phyloP scores from a whole-genome alignment of 2,329 filamentous ascomycete species.

The Sporothrix brunneoviolacea region DNA sequence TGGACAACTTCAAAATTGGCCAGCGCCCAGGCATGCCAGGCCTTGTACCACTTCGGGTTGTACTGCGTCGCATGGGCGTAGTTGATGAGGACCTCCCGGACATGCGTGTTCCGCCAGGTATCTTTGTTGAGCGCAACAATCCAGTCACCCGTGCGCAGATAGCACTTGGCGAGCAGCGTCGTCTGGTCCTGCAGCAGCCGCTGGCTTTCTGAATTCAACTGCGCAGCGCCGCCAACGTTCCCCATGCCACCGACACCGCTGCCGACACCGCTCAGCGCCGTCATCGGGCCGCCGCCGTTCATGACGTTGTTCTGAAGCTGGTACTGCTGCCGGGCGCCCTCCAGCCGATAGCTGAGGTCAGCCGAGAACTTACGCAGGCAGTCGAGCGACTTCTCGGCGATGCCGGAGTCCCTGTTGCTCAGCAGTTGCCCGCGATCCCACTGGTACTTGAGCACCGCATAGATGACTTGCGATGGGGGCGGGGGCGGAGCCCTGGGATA shows the following conservation, averaged over 20 bases:
- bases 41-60: conserved; percentile 95
- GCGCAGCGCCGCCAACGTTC: conserved; percentile 15
- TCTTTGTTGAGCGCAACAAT: conserved; percentile 77
- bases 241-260: conserved; percentile 31
- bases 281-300: conserved; percentile 9
- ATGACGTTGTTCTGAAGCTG: conserved; percentile 37
- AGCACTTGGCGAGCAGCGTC: conserved; percentile 84
- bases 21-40: conserved; percentile 97
- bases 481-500: conserved; percentile 11
- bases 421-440: conserved; percentile 76
- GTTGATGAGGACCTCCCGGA: conserved; percentile 82
- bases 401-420: conserved; percentile 33
- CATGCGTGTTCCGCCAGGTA: conserved; percentile 80
- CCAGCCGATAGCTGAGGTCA: conserved; percentile 50
- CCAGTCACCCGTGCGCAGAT: conserved; percentile 95
- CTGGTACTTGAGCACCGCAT: conserved; percentile 94
- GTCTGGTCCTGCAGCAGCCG: conserved; percentile 54
- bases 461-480: conserved; percentile 70
- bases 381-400: conserved; percentile 50
- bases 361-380: conserved; percentile 56
- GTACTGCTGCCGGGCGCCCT: conserved; percentile 46
- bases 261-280: conserved; percentile 16
- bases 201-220: conserved; percentile 43
- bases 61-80: conserved; percentile 90
- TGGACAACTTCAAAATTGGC: conserved; percentile 99